A percentile compares a stretch with the other conserved stretches of the same genome.
These are phyloP conservation scores for Phytophthora brassicae DNA, from an alignment of 352 stramenopile genomes.

Conservation along the genomic window DNA sequence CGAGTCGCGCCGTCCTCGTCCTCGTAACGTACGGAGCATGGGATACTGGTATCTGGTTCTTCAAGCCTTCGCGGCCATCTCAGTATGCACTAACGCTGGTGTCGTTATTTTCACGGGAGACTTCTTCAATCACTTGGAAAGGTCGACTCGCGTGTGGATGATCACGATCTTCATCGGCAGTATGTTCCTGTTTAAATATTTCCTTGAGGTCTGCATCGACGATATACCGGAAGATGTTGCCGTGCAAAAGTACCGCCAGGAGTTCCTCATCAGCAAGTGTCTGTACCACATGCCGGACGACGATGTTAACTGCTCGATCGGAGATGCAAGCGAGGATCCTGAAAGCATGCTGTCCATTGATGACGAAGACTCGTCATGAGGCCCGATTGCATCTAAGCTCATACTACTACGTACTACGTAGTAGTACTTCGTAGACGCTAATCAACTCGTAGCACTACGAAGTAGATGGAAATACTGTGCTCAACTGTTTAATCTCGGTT, in stretches of 20 bases:
- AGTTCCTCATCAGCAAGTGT: constrained; percentile 88
- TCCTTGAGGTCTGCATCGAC: constrained; percentile 72
- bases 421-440: too few relatives aligned
- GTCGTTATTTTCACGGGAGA: constrained; percentile 93
- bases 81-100: constrained; percentile 92
- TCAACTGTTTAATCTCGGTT: too few relatives aligned
- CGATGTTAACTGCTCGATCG: constrained; percentile 43
- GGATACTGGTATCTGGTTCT: constrained; percentile 93
- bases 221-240: constrained; percentile 71
- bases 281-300: constrained; percentile 86
- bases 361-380: constrained; percentile 53
- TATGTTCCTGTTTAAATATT: constrained; percentile 88
- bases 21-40: constrained; percentile 85
- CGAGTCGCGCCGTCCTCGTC: constrained; percentile 77
- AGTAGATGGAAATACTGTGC: too few relatives aligned
- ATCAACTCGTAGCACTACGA: too few relatives aligned
- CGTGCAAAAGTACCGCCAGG: constrained; percentile 74
- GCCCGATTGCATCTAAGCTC: constrained; percentile 7
- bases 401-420: too few relatives aligned
- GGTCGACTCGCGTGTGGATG: constrained; percentile 68
- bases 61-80: constrained; percentile 87
- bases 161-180: constrained; percentile 75
- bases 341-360: constrained; percentile 58
- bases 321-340: constrained; percentile 35
- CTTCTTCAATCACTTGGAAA: constrained; percentile 65